phyloP scores from a whole-genome alignment of 225 moss, liverwort and hornwort genomes.

The Marchantia polymorpha region DNA sequence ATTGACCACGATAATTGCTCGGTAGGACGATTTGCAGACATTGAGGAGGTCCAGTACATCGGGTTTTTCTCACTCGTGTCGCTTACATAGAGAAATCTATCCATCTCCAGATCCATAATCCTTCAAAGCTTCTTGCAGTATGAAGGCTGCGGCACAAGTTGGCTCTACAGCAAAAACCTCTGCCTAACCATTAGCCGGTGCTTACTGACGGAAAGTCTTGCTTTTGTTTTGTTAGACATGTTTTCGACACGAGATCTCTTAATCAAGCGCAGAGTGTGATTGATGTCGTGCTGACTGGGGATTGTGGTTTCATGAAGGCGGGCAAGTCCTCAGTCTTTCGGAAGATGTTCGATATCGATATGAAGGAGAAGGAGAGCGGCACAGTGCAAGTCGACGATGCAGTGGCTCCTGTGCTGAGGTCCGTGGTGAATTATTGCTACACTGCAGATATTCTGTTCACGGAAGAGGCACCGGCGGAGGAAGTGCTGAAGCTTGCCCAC shows the following conservation, averaged over 20 bases:
- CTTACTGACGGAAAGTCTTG: background rate
- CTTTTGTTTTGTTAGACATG: background rate
- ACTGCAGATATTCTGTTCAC: slow-evolving; percentile 32
- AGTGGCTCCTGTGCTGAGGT: slow-evolving; percentile 29
- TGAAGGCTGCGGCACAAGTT: too few species aligned
- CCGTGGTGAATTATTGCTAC: slow-evolving; percentile 41
- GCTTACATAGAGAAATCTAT: too few species aligned
- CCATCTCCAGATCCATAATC: too few species aligned
- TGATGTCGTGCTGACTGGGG: too few species aligned
- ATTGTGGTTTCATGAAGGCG: slow-evolving; percentile 17
- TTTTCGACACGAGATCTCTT: background rate
- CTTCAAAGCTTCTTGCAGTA: too few species aligned
- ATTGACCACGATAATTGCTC: too few species aligned
- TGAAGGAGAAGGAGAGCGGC: slow-evolving; percentile 33
- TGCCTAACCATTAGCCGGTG: background rate
- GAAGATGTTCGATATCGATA: slow-evolving; percentile 39
- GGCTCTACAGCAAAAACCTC: background rate
- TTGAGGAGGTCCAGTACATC: too few species aligned
- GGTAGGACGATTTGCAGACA: too few species aligned
- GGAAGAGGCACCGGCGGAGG: slow-evolving; percentile 32
- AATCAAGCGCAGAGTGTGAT: too few species aligned
- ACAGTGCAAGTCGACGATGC: slow-evolving; percentile 34
- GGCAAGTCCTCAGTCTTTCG: slow-evolving; percentile 41
- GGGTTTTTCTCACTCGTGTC: too few species aligned
- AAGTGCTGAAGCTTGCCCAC: slow-evolving; percentile 37